These are phyloP conservation scores for Pseudogymnoascus sp. DNA, from an alignment of 2,329 filamentous ascomycete genomes.

Conservation along the genomic window DNA sequence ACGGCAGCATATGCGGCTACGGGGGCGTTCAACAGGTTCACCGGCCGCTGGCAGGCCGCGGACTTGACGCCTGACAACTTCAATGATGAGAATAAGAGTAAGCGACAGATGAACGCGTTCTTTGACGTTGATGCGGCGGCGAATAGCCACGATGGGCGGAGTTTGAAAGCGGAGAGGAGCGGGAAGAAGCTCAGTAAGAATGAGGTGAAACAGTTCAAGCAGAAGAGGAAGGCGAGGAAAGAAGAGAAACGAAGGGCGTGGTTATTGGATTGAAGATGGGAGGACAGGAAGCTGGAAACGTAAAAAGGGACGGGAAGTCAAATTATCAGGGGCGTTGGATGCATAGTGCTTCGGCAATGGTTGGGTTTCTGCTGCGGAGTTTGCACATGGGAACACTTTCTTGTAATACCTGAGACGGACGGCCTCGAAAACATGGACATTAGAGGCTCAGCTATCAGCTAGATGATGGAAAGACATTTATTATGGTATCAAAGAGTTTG, in stretches of 20 bases:
- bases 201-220: constrained; percentile 84
- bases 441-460: neutral
- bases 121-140: constrained; percentile 95
- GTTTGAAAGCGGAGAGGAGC: constrained; percentile 82
- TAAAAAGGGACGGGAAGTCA: neutral
- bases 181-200: constrained; percentile 76
- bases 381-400: neutral
- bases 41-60: constrained; percentile 68
- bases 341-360: neutral
- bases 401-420: neutral
- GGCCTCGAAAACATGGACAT: neutral
- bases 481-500: neutral
- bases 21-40: constrained; percentile 85
- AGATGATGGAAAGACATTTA: neutral
- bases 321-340: neutral
- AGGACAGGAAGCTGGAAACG: neutral
- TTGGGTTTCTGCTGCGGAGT: neutral
- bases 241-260: constrained; percentile 91
- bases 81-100: constrained; percentile 79
- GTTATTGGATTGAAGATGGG: constrained; percentile 62
- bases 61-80: constrained; percentile 65
- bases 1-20: constrained; percentile 53
- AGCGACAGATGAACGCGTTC: constrained; percentile 83
- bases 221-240: constrained; percentile 81
- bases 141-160: constrained; percentile 81